phyloP scores from a whole-genome alignment of 148 eudicot species.

The Camellia japonica region DNA sequence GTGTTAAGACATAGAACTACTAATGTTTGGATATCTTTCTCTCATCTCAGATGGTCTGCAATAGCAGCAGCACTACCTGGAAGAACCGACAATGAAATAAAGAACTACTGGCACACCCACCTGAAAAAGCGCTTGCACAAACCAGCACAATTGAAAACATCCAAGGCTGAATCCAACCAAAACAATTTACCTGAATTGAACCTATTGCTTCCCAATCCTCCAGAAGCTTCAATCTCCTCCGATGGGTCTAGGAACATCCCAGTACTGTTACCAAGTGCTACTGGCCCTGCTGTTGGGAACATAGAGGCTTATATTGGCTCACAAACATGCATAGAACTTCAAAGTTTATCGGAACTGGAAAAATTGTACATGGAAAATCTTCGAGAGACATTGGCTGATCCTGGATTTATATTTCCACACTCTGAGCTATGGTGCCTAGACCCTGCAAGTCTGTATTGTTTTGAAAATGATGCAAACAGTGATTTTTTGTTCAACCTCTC shows the following conservation, averaged over 20 bases:
- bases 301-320: not conserved
- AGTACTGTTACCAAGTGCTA: too few species aligned
- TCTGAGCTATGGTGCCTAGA: not conserved
- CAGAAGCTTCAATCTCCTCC: not conserved
- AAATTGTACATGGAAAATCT: not conserved
- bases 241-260: not conserved
- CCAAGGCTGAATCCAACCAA: not conserved
- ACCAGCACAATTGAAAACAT: not conserved
- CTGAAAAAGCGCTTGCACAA: not conserved
- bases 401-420: not conserved
- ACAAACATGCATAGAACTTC: not conserved
- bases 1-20: too few species aligned
- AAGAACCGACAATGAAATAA: not conserved
- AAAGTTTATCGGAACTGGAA: not conserved
- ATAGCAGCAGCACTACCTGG: not conserved
- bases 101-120: constrained; percentile 5
- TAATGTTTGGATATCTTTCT: not conserved
- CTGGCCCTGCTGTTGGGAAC: not conserved
- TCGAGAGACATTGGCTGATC: not conserved
- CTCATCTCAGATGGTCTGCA: not conserved
- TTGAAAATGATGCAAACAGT: not conserved
- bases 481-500: not conserved
- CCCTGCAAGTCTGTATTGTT: not conserved
- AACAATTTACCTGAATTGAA: not conserved
- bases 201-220: not conserved